Conservation (phyloP, 441 rosid genomes). For the Geranium incanum region DNA sequence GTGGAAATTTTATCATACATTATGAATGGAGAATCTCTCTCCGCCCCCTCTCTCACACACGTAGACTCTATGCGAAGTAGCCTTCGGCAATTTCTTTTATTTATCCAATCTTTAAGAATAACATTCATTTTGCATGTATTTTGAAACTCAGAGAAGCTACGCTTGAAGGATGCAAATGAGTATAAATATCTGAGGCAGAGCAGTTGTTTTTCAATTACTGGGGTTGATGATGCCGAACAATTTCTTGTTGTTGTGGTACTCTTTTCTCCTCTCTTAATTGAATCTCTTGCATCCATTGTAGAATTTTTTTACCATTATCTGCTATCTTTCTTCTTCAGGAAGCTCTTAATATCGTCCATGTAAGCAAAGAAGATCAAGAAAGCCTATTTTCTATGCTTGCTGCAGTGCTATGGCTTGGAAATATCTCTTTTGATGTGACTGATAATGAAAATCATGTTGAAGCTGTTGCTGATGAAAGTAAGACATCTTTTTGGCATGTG, state of each 20-base stretch:
- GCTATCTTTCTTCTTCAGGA: slow-evolving; percentile 44
- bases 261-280: slow-evolving; percentile 13
- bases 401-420: slow-evolving; percentile 94
- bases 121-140: slow-evolving; percentile 15
- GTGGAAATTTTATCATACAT: background rate
- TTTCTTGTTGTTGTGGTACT: slow-evolving; percentile 63
- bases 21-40: background rate
- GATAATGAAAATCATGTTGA: slow-evolving; percentile 96
- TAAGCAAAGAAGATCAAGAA: slow-evolving; percentile 92
- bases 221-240: slow-evolving; percentile 78
- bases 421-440: slow-evolving; percentile 62
- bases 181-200: slow-evolving; percentile 86
- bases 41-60: background rate
- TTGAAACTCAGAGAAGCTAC: slow-evolving; percentile 62
- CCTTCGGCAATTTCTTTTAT: background rate
- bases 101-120: slow-evolving; percentile 8
- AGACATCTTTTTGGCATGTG: slow-evolving; percentile 17
- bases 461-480: slow-evolving; percentile 77
- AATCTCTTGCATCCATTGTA: slow-evolving; percentile 17
- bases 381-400: slow-evolving; percentile 92
- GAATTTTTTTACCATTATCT: slow-evolving; percentile 9
- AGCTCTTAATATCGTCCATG: slow-evolving; percentile 92
- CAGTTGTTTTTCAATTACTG: slow-evolving; percentile 61
- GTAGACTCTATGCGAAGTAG: background rate
- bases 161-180: slow-evolving; percentile 66